Conservation (phyloP, 768 basidiomycete genomes). For the Leccinellum rugosiceps region DNA sequence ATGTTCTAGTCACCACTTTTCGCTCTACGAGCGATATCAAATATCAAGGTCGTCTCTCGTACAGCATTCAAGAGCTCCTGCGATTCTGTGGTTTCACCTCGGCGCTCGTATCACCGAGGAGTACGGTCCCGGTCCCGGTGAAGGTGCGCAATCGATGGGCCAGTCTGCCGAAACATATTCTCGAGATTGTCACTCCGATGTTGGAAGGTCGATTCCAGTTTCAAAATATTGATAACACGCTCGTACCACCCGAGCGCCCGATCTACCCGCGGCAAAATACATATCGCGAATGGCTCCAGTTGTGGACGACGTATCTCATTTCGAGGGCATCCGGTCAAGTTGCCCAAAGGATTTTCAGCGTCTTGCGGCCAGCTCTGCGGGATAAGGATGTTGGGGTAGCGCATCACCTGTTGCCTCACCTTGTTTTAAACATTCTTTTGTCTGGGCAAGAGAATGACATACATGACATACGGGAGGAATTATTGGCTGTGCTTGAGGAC, state of each 20-base stretch:
- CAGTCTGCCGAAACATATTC: constrained; percentile 72
- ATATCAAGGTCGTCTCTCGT: constrained; percentile 87
- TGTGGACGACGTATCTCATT: constrained; percentile 84
- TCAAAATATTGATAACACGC: constrained; percentile 44
- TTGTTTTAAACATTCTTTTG: constrained; percentile 82
- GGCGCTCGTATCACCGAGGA: constrained; percentile 59
- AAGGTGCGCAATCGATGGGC: constrained; percentile 79
- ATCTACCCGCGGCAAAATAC: constrained; percentile 76
- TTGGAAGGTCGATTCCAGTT: constrained; percentile 70
- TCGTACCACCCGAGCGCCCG: constrained; percentile 52
- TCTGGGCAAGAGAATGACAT: constrained; percentile 65
- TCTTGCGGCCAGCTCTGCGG: constrained; percentile 73
- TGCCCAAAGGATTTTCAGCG: constrained; percentile 70
- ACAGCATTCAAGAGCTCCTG: constrained; percentile 87
- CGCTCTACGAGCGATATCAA: constrained; percentile 91
- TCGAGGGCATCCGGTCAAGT: constrained; percentile 52
- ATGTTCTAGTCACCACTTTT: constrained; percentile 86
- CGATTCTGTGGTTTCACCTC: constrained; percentile 83
- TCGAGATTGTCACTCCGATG: constrained; percentile 84
- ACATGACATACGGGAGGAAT: constrained; percentile 66
- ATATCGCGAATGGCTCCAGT: constrained; percentile 95
- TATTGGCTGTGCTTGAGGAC: constrained; percentile 80
- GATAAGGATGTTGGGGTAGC: constrained; percentile 96
- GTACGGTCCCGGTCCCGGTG: constrained; percentile 48
- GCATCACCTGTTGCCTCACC: constrained; percentile 84